A percentile compares a stretch with the other conserved stretches of the same genome.
phyloP scores from a whole-genome alignment of 2,329 filamentous ascomycete genomes.

The Stemphylium beticola region DNA sequence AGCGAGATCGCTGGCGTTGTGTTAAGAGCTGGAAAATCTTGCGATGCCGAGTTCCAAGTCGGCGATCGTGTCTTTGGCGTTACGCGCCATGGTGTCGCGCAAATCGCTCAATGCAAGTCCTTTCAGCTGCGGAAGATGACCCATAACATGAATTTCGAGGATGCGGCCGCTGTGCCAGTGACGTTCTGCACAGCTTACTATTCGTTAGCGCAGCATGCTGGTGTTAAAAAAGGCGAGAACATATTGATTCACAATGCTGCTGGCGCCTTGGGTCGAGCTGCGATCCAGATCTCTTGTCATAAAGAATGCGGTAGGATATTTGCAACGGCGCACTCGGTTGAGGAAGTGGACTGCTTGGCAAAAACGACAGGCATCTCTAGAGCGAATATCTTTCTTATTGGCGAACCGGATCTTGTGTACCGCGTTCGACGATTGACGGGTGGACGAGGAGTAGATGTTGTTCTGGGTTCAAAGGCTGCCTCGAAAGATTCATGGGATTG shows the following conservation, averaged over 20 bases:
- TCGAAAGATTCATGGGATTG: conserved; percentile 29
- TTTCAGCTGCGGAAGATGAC: conserved; percentile 20
- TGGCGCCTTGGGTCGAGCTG: conserved; percentile 3
- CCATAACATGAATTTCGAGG: conserved; percentile 9
- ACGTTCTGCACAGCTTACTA: conserved; percentile 9
- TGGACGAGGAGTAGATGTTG: conserved; percentile 41
- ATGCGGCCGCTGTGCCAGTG: conserved; percentile 21
- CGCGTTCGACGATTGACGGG: conserved; percentile 20
- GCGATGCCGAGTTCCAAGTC: not conserved
- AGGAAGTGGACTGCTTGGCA: conserved; percentile 16
- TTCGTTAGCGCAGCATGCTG: not conserved
- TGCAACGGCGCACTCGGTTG: conserved; percentile 18
- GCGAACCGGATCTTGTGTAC: not conserved
- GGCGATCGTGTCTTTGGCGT: conserved; percentile 20
- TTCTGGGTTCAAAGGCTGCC: conserved; percentile 39
- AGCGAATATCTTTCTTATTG: conserved; percentile 31
- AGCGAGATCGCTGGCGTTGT: conserved; percentile 26
- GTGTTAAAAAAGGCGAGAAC: not conserved
- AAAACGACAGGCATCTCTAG: conserved; percentile 16
- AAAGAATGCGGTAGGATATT: not conserved
- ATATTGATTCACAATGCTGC: conserved; percentile 6
- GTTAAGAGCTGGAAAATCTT: not conserved
- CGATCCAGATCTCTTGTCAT: not conserved
- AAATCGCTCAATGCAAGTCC: conserved; percentile 6
- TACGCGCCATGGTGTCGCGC: conserved; percentile 8